These are phyloP conservation scores for Globisporangium irregulare DNA, from an alignment of 352 stramenopile genomes.

Conservation along the genomic window DNA sequence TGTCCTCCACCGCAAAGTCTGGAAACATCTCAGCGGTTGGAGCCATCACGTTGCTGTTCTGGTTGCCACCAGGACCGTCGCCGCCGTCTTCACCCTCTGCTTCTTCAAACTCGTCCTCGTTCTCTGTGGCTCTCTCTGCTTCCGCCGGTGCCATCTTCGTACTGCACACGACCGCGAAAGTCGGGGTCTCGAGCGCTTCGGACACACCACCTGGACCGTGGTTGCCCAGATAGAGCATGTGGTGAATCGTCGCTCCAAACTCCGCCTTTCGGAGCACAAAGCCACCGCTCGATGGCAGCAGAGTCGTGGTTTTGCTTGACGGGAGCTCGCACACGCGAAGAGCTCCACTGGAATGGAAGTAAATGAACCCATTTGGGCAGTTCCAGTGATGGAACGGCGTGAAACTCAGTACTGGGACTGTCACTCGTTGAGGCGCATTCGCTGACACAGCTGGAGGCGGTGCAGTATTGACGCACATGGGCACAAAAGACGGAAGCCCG, in stretches of 20 bases:
- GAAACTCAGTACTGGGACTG: slow-evolving; percentile 82
- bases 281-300: slow-evolving; percentile 63
- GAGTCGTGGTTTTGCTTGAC: slow-evolving; percentile 66
- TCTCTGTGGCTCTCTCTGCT: slow-evolving; percentile 57
- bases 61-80: slow-evolving; percentile 34
- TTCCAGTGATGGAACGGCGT: slow-evolving; percentile 89
- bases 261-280: slow-evolving; percentile 82
- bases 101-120: slow-evolving; percentile 58
- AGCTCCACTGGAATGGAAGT: slow-evolving; percentile 79
- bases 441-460: slow-evolving; percentile 18
- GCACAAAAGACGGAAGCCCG: slow-evolving; percentile 60
- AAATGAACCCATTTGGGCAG: slow-evolving; percentile 86
- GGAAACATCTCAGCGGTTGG: slow-evolving; percentile 79
- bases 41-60: slow-evolving; percentile 61
- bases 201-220: slow-evolving; percentile 74
- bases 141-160: slow-evolving; percentile 46
- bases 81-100: slow-evolving; percentile 41
- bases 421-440: slow-evolving; percentile 39
- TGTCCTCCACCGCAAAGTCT: slow-evolving; percentile 55
- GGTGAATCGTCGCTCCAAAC: slow-evolving; percentile 71
- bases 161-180: slow-evolving; percentile 80
- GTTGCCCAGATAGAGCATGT: slow-evolving; percentile 77
- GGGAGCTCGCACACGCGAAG: slow-evolving; percentile 82
- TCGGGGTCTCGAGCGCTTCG: slow-evolving; percentile 71
- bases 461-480: slow-evolving; percentile 62